Base-by-base conservation (phyloP, 306 rosid genomes). In the Cicer chorassanicum region DNA sequence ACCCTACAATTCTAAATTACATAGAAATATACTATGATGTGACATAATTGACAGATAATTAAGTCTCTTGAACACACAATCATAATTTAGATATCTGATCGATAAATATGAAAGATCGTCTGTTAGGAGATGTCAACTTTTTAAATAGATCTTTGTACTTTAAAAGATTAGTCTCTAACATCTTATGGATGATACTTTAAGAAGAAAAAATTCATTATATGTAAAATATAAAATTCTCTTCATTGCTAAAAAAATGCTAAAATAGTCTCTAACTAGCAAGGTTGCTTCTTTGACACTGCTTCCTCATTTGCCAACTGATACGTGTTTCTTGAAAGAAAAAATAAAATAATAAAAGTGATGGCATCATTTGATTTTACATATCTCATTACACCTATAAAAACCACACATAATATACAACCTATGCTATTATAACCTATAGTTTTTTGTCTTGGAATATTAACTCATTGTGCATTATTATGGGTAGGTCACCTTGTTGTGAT, bases 401-500 rank as follows among this genome's bases (percentile, higher is more conserved):
- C 75, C 88, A 68, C 56, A 73, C 14, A 61, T 82, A 41, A 56
- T 19, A 6, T 71, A 34, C 66, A 43, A 42, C 68, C 29, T 75
- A 42, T 53, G 54, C 79, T 54, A 40, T 14, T 60, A 34, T 76
- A 45, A 65, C 74, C 68, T 18, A 63, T 49, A 44, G 11, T 24
- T 45, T 21, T 65, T 61, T 45, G 67, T 6, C 24, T 68, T 72
- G 59, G 36, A 72, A 38, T 49, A 66, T 62, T 57, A 4, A 14
- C 56, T 76, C 41, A 19, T 11, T 42, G n/a, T 53, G 36, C 73
- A 79, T 29, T 9, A 93, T 91, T 8, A 93, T 93, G 98, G 97
- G 93, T 1, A 84, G 98, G 65, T 73, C 88, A 21, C 97, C 96
- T 14, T 86, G 92, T 51, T 87, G 94, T 83, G 87, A 85, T 68